Conservation (phyloP, 1,284 basidiomycete species). For the Cronartium quercuum region DNA sequence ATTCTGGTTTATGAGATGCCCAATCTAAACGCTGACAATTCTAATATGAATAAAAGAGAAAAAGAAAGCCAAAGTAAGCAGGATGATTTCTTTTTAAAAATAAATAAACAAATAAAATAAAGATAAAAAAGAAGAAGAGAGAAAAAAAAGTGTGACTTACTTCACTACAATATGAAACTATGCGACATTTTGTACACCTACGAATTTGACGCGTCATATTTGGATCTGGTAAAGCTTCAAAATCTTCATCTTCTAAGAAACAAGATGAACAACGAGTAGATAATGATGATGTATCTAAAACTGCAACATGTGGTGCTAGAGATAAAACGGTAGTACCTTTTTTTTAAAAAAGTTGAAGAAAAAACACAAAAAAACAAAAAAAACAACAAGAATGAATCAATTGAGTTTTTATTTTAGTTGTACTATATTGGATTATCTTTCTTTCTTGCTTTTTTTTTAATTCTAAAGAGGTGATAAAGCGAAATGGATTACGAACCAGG, state of each 20-base stretch:
- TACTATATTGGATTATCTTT: too few relatives aligned
- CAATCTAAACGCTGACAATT: slow-evolving; percentile 71
- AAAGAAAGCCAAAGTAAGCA: not conserved
- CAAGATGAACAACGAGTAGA: slow-evolving; percentile 65
- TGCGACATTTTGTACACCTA: slow-evolving; percentile 65
- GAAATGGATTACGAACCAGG: not conserved
- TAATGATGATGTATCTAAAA: slow-evolving; percentile 63
- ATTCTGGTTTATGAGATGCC: slow-evolving; percentile 69
- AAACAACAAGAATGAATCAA: not conserved
- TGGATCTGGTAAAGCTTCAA: slow-evolving; percentile 39
- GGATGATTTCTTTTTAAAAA: not conserved
- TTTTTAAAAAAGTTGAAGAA: not conserved
- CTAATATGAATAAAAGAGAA: not conserved
- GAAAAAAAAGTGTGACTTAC: too few relatives aligned
- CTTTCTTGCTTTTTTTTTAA: too few relatives aligned
- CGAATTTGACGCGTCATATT: slow-evolving; percentile 46
- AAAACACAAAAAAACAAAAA: not conserved
- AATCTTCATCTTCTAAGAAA: slow-evolving; percentile 50
- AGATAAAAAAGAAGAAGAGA: slow-evolving; percentile 35
- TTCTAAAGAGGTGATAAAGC: not conserved
- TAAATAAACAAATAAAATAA: slow-evolving; percentile 35
- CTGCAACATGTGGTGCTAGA: slow-evolving; percentile 59
- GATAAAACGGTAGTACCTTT: slow-evolving; percentile 60
- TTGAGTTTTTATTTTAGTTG: not conserved
- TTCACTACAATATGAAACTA: slow-evolving; percentile 64